Percentiles rank a stretch among this genome's conserved stretches.
phyloP scores from a whole-genome alignment of 1,284 basidiomycete genomes.

The Butyriboletus regius region DNA sequence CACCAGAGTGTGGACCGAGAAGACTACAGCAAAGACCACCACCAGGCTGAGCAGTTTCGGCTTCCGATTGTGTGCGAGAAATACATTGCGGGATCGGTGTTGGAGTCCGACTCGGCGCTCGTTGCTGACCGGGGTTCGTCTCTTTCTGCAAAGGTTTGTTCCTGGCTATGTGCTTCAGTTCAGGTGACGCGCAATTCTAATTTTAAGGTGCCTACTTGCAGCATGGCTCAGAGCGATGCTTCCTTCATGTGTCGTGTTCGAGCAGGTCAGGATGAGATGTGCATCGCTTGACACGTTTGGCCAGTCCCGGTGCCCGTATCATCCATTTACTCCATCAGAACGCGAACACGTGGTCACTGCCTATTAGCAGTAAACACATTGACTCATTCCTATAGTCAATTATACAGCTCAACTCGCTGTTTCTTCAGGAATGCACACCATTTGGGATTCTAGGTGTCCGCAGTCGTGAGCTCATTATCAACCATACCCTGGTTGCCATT shows the following conservation, averaged over 20 bases:
- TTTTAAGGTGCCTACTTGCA: neutral
- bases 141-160: neutral
- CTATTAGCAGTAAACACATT: conserved; percentile 1
- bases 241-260: neutral
- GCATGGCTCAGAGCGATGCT: conserved; percentile 13
- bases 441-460: neutral
- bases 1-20: neutral
- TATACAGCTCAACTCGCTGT: neutral
- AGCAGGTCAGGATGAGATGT: neutral
- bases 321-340: conserved; percentile 2
- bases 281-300: conserved; percentile 7
- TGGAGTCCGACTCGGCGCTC: neutral
- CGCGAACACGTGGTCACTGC: conserved; percentile 7
- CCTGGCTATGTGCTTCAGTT: neutral
- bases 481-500: neutral
- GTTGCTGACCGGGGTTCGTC: neutral
- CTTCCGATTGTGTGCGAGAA: neutral
- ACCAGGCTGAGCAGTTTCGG: neutral
- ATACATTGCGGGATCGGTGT: neutral
- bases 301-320: neutral
- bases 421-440: neutral
- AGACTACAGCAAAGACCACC: conserved; percentile 2
- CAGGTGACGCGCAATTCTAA: neutral
- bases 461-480: neutral
- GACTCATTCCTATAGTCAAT: neutral